Base-by-base conservation (phyloP, 768 basidiomycete species). In the Mycena rosella region DNA sequence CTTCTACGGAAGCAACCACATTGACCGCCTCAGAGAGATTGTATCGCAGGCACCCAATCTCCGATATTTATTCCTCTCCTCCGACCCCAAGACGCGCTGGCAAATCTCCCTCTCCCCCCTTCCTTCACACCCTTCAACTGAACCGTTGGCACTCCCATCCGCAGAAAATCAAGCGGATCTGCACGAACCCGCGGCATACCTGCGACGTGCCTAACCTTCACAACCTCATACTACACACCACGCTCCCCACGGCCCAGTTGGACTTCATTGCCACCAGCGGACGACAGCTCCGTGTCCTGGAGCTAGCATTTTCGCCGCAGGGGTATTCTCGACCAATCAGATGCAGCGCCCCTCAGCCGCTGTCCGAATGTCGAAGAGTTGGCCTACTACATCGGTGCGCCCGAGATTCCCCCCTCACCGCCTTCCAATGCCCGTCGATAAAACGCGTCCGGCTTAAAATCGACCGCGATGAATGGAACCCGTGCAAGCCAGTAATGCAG, bases 261-360 rank as follows among this genome's bases (percentile, higher is more conserved):
- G 27, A 32, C 4, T 63, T 70, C 45, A 36, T 70, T 24, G 11
- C 40, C n/a, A 38, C 26, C 26, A 51, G 32, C 2, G 65, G 65
- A 9, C 18, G n/a, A 1, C 54, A 58, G 18, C 44, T 70, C 1
- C 69, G 60, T n/a, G 44, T 60, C 13, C 68, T 69, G 3, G 68
- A 69, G 30, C n/a, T 69, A 45, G 59, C 63, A 17, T 69, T 69
- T 22, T 26, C 68, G 4, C 68, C 68, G 15, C 68, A 69, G 53
- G 6, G 26, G 55, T 57, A 14, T 57, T 69, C 42, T 65, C 68
- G 2, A 2, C 59, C 0, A 52, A n/a, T n/a, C 58, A 61, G 44
- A 56, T 69, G 68, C 63, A 57, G 26, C 63, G 63, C 26, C 65
- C 53, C 54, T 69, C 45, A 18, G 20, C 0, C 63, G 59, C 44